Base-by-base conservation (phyloP, 1,139 yeast species). In the Geotrichum europaeum region DNA sequence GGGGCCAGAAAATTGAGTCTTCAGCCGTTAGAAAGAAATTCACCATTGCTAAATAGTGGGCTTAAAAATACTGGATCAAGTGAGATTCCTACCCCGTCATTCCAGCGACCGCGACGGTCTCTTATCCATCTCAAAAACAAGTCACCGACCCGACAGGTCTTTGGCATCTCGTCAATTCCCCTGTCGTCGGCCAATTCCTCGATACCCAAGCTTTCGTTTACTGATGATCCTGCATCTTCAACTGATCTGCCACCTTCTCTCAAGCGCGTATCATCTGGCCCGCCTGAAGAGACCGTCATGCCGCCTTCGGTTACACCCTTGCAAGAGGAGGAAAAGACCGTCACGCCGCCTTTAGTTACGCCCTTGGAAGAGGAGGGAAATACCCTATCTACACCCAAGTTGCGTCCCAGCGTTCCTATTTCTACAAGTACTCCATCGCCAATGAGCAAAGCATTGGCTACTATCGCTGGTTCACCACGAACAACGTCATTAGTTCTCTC, bases 41-140 rank as follows among this genome's bases (percentile, higher is more conserved):
- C 24, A 30, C 18, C 18, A 40, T 40, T 18, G 20, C 20, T 40
- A n/a, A 40, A 22, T n/a, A 40, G 47, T n/a, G 47, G 10, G n/a
- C 5, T 40, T 5, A n/a, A 15, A n/a, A 40, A 5, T 9, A n/a
- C 32, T 32, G 32, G 51, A 49, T 13, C 18, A 10, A 43, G 49
- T 40, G 56, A 53, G 43, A 18, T 53, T 13, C 24, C 50, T 13
- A 28, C 56, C 13, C 56, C 56, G 13, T 40, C 28, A 15, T 53
- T 40, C 3, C 20, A 36, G 25, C 43, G 36, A 20, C 49, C 56
- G 6, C 32, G 56, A 10, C 43, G 20, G 28, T 53, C 56, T 22
- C 22, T 53, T 10, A 24, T 15, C 10, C 24, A 40, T 2, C 45
- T 53, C 13, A n/a, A n/a, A 7, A 40, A 40, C 20, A 15, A 40